Conservation (phyloP, 164 flowering plant species). For the Stephania yunnanensis region DNA sequence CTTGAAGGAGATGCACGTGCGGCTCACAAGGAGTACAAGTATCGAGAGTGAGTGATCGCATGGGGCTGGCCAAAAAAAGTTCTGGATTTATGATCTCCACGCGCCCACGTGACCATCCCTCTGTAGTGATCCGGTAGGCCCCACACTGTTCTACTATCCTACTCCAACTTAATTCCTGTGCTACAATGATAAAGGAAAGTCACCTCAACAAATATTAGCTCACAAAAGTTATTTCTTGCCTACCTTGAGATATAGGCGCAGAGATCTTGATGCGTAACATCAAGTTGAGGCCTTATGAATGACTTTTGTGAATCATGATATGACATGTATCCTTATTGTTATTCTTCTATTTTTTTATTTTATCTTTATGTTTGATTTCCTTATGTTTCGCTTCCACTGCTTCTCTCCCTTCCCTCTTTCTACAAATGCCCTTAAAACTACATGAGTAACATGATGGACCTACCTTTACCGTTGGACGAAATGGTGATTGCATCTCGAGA, state of each 20-base stretch:
- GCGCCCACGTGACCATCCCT: conserved; percentile 13
- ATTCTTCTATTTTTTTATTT: too few relatives aligned
- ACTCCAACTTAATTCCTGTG: too few relatives aligned
- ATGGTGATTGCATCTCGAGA: too few relatives aligned
- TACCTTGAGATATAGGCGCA: too few relatives aligned
- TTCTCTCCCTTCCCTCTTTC: background rate
- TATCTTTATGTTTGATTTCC: background rate
- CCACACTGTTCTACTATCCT: background rate
- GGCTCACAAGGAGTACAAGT: background rate
- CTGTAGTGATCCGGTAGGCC: conserved; percentile 8
- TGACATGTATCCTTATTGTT: too few relatives aligned
- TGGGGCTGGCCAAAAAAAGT: background rate
- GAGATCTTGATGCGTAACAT: too few relatives aligned
- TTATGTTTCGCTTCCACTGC: background rate
- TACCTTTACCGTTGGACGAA: too few relatives aligned
- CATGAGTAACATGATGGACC: background rate
- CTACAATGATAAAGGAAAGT: too few relatives aligned
- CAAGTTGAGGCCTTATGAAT: too few relatives aligned
- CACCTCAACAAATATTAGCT: too few relatives aligned
- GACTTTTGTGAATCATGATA: too few relatives aligned
- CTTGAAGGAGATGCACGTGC: conserved; percentile 4
- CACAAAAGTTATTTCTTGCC: too few relatives aligned
- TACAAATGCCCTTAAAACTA: background rate
- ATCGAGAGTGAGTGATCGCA: conserved; percentile 1
- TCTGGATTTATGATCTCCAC: conserved; percentile 5